These are phyloP conservation scores for Eucalyptus marginata DNA, from an alignment of 345 rosid species.

Conservation along the genomic window DNA sequence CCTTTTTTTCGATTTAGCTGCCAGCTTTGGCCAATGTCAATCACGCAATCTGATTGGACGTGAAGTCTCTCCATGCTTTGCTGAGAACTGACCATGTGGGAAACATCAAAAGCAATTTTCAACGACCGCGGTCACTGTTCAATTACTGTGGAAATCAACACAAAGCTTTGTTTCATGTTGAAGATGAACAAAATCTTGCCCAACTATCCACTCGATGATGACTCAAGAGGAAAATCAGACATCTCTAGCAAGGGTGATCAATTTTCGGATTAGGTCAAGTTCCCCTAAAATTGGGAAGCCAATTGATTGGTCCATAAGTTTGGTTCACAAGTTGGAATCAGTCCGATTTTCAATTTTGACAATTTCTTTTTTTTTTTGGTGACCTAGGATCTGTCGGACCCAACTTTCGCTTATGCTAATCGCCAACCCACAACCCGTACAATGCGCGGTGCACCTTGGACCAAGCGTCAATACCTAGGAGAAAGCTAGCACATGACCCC, in stretches of 20 bases:
- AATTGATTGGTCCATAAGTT: not conserved
- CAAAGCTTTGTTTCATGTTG: not conserved
- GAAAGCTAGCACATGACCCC: too few relatives aligned
- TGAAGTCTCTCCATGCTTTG: not conserved
- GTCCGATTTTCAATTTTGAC: not conserved
- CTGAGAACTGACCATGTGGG: not conserved
- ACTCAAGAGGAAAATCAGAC: not conserved
- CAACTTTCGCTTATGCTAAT: too few relatives aligned
- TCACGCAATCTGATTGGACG: not conserved
- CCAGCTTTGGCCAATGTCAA: not conserved
- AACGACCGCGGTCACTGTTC: not conserved
- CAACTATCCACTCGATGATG: not conserved
- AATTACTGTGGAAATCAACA: not conserved
- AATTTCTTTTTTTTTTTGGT: not conserved
- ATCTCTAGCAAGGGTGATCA: not conserved
- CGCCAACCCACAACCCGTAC: too few relatives aligned
- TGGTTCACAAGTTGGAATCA: not conserved
- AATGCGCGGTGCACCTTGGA: rapidly evolving
- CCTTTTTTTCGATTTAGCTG: not conserved
- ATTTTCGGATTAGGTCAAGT: too few relatives aligned
- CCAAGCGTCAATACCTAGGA: too few relatives aligned
- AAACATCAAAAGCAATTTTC: not conserved
- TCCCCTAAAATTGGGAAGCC: not conserved
- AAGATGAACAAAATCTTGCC: not conserved
- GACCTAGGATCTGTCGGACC: rapidly evolving